Evolutionary conservation across 148 eudicot species (phyloP).

Genomic region (Rhododendron vialii): DNA sequence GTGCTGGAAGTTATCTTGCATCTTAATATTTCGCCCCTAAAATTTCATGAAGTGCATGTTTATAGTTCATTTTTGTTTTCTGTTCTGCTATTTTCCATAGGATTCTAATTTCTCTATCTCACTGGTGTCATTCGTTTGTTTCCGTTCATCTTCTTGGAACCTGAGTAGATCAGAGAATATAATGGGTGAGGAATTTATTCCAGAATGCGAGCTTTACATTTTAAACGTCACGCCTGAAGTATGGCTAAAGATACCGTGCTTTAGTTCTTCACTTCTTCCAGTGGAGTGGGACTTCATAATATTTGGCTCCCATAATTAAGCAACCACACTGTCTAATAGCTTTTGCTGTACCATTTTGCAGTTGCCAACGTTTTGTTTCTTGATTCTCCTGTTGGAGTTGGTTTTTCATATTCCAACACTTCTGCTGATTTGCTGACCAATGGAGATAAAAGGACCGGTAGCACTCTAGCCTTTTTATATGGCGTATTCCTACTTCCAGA

Average conservation of each 20-base stretch:
- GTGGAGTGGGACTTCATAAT: background rate
- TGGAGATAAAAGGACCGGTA: conserved; percentile 94
- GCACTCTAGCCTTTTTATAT: background rate
- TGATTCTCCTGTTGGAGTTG: conserved; percentile 95
- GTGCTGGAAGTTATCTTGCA: background rate
- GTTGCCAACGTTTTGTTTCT: conserved; percentile 83
- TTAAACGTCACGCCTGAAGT: background rate
- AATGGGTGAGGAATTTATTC: background rate
- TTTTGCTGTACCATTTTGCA: conserved; percentile 33
- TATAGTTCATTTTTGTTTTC: background rate
- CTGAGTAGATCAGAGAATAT: background rate
- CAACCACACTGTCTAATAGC: background rate
- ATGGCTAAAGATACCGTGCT: conserved; percentile 4
- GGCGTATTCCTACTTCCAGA: background rate
- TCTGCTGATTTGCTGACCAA: conserved; percentile 61
- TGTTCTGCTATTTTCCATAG: background rate
- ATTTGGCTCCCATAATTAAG: background rate
- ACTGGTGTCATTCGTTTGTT: background rate
- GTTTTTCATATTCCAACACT: conserved; percentile 86
- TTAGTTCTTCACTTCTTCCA: conserved; percentile 5
- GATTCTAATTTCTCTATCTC: background rate
- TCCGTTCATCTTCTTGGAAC: background rate
- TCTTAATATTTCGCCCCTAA: background rate
- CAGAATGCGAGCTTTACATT: background rate
- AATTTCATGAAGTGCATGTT: background rate